Percentiles rank a stretch among this genome's conserved stretches.
These are phyloP conservation scores for Syzygium aqueum DNA, from an alignment of 345 rosid species.

Conservation along the genomic window DNA sequence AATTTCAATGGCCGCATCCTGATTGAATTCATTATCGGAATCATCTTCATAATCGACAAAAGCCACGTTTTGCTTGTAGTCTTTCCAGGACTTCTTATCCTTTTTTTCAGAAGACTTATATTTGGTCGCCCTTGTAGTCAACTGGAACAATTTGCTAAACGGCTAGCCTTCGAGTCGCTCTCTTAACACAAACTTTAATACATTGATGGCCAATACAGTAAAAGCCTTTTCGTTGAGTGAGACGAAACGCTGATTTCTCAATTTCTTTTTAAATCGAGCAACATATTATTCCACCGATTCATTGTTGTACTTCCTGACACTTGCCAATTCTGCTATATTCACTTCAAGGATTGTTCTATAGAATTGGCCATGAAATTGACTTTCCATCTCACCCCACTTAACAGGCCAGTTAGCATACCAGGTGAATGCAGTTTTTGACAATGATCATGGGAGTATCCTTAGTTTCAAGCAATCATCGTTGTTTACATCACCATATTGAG, in stretches of 20 bases:
- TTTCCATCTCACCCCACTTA: neutral
- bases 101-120: neutral
- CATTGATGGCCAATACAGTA: neutral
- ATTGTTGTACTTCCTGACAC: neutral
- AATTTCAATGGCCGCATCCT: neutral
- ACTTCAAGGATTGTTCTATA: neutral
- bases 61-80: neutral
- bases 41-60: neutral
- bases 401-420: neutral
- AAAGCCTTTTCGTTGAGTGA: neutral
- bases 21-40: neutral
- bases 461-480: neutral
- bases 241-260: neutral
- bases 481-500: neutral
- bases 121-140: neutral
- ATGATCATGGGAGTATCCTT: neutral
- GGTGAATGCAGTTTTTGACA: too few species aligned
- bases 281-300: neutral
- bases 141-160: neutral
- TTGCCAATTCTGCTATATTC: neutral
- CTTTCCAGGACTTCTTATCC: neutral
- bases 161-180: neutral
- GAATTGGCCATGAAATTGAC: neutral
- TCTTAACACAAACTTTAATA: neutral
- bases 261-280: rapidly evolving